Evolutionary conservation across 495 filamentous ascomycete species (phyloP).

Genomic region (Cercophora scortea): DNA sequence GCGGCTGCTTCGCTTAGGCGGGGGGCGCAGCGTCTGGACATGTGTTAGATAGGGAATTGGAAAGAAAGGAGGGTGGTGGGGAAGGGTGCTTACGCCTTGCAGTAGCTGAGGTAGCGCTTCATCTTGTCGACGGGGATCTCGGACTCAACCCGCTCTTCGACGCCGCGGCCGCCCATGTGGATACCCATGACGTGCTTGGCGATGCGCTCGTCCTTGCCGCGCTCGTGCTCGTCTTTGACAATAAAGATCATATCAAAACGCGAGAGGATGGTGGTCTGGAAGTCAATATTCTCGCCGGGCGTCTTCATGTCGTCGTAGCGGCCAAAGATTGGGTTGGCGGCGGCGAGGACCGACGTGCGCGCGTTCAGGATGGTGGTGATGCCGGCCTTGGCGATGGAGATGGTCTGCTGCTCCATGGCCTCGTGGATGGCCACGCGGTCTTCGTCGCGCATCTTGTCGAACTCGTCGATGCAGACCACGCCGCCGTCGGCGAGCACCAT

Average conservation of each 20-base stretch:
- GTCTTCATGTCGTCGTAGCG: constrained; percentile 97
- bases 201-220: constrained; percentile 82
- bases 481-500: constrained; percentile 98
- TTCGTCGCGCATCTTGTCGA: constrained; percentile 99
- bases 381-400: constrained; percentile 97
- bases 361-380: constrained; percentile 99
- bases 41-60: constrained; percentile 24
- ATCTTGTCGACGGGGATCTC: constrained; percentile 93
- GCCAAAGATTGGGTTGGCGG: constrained; percentile 96
- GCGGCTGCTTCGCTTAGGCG: constrained; percentile 87
- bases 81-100: constrained; percentile 64
- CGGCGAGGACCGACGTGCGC: constrained; percentile 87
- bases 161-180: constrained; percentile 83
- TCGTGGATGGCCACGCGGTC: constrained; percentile 99
- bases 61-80: neutral
- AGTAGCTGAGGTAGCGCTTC: constrained; percentile 97
- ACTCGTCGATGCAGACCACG: constrained; percentile 99
- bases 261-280: constrained; percentile 97
- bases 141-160: constrained; percentile 75
- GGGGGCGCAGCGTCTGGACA: constrained; percentile 73
- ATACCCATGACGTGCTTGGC: constrained; percentile 97
- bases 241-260: constrained; percentile 99
- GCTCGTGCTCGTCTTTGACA: constrained; percentile 90
- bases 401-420: constrained; percentile 99
- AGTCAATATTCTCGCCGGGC: constrained; percentile 98